Percentiles rank a stretch among this genome's conserved stretches.
Evolutionary conservation across 2,329 filamentous ascomycete genomes (phyloP).

Genomic region (Didymella arachidicola): DNA sequence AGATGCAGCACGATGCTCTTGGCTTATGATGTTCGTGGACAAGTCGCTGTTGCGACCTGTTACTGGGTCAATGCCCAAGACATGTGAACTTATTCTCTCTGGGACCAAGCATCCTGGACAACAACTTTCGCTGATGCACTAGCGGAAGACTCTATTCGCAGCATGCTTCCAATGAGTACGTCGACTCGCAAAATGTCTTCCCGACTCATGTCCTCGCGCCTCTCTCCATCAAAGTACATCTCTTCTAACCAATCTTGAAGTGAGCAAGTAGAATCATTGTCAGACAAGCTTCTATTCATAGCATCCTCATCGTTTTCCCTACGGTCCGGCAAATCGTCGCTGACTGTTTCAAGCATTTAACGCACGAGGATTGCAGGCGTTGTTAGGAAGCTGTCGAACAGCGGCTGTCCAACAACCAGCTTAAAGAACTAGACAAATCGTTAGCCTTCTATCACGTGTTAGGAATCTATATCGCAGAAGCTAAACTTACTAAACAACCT

Average conservation of each 20-base stretch:
- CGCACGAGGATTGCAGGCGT: slow-evolving; percentile 41
- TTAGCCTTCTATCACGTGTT: not conserved
- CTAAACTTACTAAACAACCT: slow-evolving; percentile 47
- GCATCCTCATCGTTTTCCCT: slow-evolving; percentile 42
- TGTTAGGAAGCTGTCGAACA: slow-evolving; percentile 50
- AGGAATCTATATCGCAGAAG: too few species aligned
- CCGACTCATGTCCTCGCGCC: slow-evolving; percentile 24
- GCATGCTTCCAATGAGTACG: slow-evolving; percentile 25
- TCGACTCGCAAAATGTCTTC: slow-evolving; percentile 31
- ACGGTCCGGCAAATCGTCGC: slow-evolving; percentile 11
- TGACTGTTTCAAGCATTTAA: slow-evolving; percentile 49
- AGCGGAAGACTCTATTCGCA: slow-evolving; percentile 30
- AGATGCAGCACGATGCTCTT: too few species aligned
- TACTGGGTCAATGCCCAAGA: too few species aligned
- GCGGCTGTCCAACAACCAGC: slow-evolving; percentile 51
- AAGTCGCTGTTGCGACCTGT: too few species aligned
- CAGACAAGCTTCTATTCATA: slow-evolving; percentile 29
- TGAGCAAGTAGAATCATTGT: slow-evolving; percentile 25
- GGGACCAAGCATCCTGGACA: slow-evolving; percentile 33
- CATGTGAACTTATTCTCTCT: slow-evolving; percentile 1
- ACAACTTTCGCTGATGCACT: slow-evolving; percentile 28
- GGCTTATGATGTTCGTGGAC: too few species aligned
- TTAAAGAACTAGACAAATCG: slow-evolving; percentile 47
- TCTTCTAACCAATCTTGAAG: slow-evolving; percentile 52
- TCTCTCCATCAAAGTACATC: slow-evolving; percentile 48